Percentiles rank a stretch among this genome's conserved stretches.
Evolutionary conservation across 257 asterid species (phyloP).

Genomic region (Cruciata laevipes): DNA sequence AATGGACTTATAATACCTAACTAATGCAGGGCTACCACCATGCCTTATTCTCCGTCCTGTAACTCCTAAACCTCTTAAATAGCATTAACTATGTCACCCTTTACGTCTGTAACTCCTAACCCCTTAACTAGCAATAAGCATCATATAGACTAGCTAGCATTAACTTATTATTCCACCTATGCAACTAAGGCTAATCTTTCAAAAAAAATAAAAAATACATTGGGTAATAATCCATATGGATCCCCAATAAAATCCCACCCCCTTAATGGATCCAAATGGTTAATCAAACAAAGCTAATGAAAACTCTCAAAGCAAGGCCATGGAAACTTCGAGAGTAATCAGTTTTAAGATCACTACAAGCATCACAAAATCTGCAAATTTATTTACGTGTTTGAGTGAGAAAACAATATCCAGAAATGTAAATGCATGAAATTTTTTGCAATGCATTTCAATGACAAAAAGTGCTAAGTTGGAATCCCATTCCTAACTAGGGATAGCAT

Average conservation of each 20-base stretch:
- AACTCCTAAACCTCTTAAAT: background rate
- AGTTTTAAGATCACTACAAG: background rate
- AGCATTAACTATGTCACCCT: background rate
- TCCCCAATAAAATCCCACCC: no score
- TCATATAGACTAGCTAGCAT: background rate
- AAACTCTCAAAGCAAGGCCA: background rate
- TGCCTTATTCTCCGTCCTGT: background rate
- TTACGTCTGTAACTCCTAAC: background rate
- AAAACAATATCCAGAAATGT: background rate
- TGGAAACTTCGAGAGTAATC: background rate
- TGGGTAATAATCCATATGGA: no score
- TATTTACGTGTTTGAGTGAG: background rate
- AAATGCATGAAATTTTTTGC: background rate
- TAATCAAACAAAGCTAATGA: background rate
- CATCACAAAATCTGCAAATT: background rate
- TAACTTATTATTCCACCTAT: background rate
- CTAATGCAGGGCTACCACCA: background rate
- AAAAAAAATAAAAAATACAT: no score
- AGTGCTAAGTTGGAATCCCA: background rate
- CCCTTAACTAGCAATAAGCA: no score
- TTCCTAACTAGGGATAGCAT: background rate
- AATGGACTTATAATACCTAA: background rate
- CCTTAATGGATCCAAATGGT: no score
- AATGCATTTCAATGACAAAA: background rate
- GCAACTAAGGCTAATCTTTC: no score